Conservation (phyloP, 352 stramenopile genomes). For the Globisporangium acanthophoron region DNA sequence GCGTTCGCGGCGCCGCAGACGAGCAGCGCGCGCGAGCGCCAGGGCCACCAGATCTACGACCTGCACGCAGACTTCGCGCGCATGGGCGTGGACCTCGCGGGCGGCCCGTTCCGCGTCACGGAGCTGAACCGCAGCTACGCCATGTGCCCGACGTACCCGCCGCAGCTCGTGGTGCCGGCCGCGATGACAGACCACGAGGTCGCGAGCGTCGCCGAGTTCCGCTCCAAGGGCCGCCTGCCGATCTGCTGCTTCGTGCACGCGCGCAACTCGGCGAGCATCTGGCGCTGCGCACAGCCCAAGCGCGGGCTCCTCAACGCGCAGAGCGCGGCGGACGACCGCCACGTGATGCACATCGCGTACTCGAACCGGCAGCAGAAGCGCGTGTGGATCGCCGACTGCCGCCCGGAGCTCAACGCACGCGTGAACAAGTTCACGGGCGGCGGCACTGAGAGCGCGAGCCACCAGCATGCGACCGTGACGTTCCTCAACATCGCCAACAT, state of each 20-base stretch:
- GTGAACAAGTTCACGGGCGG: slow-evolving; percentile 89
- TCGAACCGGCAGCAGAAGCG: slow-evolving; percentile 36
- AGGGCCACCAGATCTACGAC: slow-evolving; percentile 63
- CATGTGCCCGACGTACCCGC: slow-evolving; percentile 82
- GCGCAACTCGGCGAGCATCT: slow-evolving; percentile 65
- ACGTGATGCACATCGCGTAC: slow-evolving; percentile 53
- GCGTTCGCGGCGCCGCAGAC: slow-evolving; percentile 39
- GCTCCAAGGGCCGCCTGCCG: slow-evolving; percentile 75
- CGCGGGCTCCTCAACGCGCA: slow-evolving; percentile 77
- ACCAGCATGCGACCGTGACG: slow-evolving; percentile 64
- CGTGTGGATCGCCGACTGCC: slow-evolving; percentile 88
- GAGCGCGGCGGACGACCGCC: slow-evolving; percentile 67
- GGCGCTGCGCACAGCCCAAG: slow-evolving; percentile 84
- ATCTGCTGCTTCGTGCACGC: slow-evolving; percentile 80
- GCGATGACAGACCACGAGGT: slow-evolving; percentile 61
- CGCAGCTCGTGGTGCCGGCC: slow-evolving; percentile 64
- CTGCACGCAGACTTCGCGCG: slow-evolving; percentile 58
- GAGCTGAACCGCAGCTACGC: slow-evolving; percentile 59
- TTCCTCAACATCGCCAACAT: slow-evolving; percentile 94
- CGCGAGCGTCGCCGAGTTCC: slow-evolving; percentile 61
- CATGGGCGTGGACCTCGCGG: slow-evolving; percentile 57
- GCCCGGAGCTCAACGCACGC: slow-evolving; percentile 85
- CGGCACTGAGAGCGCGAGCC: slow-evolving; percentile 81
- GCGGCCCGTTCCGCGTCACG: slow-evolving; percentile 43
- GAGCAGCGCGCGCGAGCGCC: slow-evolving; percentile 14